phyloP scores from a whole-genome alignment of 2,329 filamentous ascomycete species.

The Pseudocercospora macadamiae region DNA sequence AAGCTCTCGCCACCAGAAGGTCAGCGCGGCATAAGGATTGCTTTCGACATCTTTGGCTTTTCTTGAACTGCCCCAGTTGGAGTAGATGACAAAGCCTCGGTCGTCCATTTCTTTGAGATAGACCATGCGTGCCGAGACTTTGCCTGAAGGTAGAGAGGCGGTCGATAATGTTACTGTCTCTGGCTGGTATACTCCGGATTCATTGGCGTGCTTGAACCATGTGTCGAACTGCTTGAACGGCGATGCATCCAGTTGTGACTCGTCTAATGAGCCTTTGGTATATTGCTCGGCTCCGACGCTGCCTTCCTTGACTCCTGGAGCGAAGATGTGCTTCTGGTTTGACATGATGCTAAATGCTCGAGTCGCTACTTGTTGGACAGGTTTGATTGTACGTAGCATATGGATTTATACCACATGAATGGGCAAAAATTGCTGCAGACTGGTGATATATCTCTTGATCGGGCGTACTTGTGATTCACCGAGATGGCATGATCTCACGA shows the following conservation, averaged over 20 bases:
- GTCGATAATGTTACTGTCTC: constrained; percentile 90
- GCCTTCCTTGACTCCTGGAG: constrained; percentile 62
- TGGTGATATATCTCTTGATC: neutral
- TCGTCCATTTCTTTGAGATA: constrained; percentile 94
- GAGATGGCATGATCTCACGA: neutral
- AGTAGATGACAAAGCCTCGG: constrained; percentile 86
- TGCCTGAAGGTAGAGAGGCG: constrained; percentile 77
- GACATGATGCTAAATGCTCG: constrained; percentile 28
- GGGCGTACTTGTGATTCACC: neutral
- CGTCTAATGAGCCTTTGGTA: constrained; percentile 65
- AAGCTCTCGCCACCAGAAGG: constrained; percentile 85
- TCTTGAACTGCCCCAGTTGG: constrained; percentile 80
- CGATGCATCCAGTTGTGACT: constrained; percentile 61
- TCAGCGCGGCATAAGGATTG: constrained; percentile 79
- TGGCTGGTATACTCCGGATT: constrained; percentile 67
- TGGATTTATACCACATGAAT: neutral
- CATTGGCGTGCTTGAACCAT: constrained; percentile 80
- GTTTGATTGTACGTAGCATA: neutral
- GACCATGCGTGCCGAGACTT: constrained; percentile 81
- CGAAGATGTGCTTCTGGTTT: constrained; percentile 54
- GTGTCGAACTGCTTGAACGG: constrained; percentile 56
- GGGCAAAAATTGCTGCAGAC: neutral
- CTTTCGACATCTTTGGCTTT: constrained; percentile 68
- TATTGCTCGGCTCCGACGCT: constrained; percentile 76
- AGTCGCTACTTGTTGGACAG: neutral